Conservation (phyloP, 768 basidiomycete species). For the Pisolithus sp. region DNA sequence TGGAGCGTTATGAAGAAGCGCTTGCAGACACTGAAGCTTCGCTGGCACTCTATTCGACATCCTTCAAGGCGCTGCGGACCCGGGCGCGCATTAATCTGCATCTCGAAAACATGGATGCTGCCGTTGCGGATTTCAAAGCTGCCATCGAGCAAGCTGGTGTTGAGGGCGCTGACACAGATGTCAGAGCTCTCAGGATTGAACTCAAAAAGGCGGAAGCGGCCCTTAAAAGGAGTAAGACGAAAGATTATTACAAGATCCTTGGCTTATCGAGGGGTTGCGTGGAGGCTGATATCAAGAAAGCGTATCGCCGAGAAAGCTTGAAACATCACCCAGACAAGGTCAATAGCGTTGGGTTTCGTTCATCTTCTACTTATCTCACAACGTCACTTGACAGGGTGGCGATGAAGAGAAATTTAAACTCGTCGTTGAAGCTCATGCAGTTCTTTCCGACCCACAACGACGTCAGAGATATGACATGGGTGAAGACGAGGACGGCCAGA, state of each 20-base stretch:
- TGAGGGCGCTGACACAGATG: conserved; percentile 60
- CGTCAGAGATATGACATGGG: conserved; percentile 76
- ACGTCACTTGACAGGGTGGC: conserved; percentile 54
- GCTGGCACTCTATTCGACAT: conserved; percentile 51
- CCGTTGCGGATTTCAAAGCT: conserved; percentile 71
- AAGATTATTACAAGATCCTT: conserved; percentile 84
- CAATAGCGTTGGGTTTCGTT: conserved; percentile 3
- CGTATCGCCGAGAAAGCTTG: conserved; percentile 79
- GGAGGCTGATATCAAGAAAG: conserved; percentile 82
- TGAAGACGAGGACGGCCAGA: conserved; percentile 71
- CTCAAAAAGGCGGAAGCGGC: conserved; percentile 77
- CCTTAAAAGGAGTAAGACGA: conserved; percentile 82
- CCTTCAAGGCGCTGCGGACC: conserved; percentile 84
- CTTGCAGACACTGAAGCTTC: conserved; percentile 66
- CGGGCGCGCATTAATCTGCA: conserved; percentile 74
- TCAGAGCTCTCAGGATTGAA: conserved; percentile 54
- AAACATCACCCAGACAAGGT: conserved; percentile 86
- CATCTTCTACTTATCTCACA: conserved; percentile 1
- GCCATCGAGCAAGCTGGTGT: conserved; percentile 66
- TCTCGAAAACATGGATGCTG: conserved; percentile 66
- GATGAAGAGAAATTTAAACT: conserved; percentile 96
- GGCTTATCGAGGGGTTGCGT: conserved; percentile 47
- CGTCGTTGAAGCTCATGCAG: conserved; percentile 73
- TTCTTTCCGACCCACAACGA: conserved; percentile 70
- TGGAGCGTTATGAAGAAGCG: conserved; percentile 61